Conservation (phyloP, 169 alveolate species). For the Haemoproteus tartakovskyi region DNA sequence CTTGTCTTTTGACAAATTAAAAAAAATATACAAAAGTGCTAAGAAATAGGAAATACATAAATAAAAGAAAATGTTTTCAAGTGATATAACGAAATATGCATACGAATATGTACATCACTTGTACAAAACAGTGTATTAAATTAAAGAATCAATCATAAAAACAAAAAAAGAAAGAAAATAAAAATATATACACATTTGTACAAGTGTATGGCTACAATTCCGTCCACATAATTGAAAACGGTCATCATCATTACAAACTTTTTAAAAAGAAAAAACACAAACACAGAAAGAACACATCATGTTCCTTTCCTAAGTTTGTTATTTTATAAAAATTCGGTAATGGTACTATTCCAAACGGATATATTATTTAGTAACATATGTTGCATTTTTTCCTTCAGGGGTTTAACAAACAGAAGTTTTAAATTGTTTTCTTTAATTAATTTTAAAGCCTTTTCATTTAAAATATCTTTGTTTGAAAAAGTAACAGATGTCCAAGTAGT, state of each 20-base stretch:
- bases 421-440: conserved; percentile 19
- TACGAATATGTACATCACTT: no score
- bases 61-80: no score
- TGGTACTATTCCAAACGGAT: conserved; percentile 22
- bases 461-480: conserved; percentile 28
- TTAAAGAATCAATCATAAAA: neutral
- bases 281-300: no score
- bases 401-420: conserved; percentile 20
- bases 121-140: neutral
- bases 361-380: conserved; percentile 32
- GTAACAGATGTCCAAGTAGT: conserved; percentile 9
- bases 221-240: no score
- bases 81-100: neutral
- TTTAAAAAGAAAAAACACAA: no score
- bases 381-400: conserved; percentile 26
- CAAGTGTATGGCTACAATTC: no score
- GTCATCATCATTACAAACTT: no score
- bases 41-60: no score
- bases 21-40: neutral
- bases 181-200: neutral
- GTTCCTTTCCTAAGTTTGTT: no score
- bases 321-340: conserved; percentile 33
- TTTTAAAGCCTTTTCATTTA: conserved; percentile 19
- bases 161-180: neutral
- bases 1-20: neutral